Base-by-base conservation (phyloP, 352 stramenopile species). In the Globisporangium megalacanthum region DNA sequence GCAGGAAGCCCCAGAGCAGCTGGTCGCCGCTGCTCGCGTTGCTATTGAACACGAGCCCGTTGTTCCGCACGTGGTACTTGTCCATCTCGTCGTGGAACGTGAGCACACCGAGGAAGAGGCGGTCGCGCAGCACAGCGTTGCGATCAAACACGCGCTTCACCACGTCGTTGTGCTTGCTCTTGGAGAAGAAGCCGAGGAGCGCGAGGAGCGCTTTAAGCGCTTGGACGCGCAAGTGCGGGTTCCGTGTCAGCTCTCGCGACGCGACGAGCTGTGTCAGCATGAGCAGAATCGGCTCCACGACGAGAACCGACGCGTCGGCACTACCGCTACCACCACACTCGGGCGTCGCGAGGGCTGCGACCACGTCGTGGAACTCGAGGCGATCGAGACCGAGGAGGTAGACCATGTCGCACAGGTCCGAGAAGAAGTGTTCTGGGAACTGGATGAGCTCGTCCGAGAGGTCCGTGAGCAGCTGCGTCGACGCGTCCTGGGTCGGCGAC, bases 21-120 rank as follows among this genome's bases (percentile, higher is more conserved):
- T 89, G 77, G 64, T 88, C 81, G 14, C 77, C 79, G 29, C 69
- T 88, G 49, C 69, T 75, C 11, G 60, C 74, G 44, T 77, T 81
- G 60, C 71, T 87, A 33, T 77, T 79, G 49, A 88, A 88, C 25
- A 79, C 71, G 44, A 86, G 62, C 2, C 79, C 79, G 35, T 85
- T 86, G 61, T 87, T 88, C 48, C 72, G 77, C 31, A 66, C 56
- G 51, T 88, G 79, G 68, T 92, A 92, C 37, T 63, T 70, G 49
- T 89, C 82, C 77, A 92, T 84, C 44, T 92, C 77, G 15, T 72
- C 66, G 58, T 92, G 79, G 55, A 89, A 92, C 19, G 76, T 70
- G 7, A 92, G 54, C 7, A 92, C 60, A 6, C 73, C 72, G 41
- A 55, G 58, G 37, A 85, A 69, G 15, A 79, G 48, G 25, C 44